Evolutionary conservation across 768 basidiomycete species (phyloP).

Genomic region (Auricularia heimuer): DNA sequence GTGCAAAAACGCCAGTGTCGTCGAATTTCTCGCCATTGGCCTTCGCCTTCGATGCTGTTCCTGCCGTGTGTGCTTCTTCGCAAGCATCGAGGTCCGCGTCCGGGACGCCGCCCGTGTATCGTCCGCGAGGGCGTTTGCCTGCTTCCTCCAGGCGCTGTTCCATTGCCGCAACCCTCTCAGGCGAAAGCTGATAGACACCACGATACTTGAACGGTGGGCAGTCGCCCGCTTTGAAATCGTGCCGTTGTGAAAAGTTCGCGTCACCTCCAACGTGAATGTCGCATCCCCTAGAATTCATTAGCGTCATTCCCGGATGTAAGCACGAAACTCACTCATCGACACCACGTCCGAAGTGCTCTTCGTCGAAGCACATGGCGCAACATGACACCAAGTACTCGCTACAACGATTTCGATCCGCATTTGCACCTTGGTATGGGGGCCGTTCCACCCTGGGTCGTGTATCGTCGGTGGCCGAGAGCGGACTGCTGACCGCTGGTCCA

Average conservation of each 20-base stretch:
- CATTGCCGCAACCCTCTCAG: conserved; percentile 23
- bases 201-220: conserved; percentile 25
- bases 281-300: conserved; percentile 16
- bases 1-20: conserved; percentile 27
- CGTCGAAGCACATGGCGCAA: conserved; percentile 28
- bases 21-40: conserved; percentile 15
- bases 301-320: conserved; percentile 1
- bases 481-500: no score
- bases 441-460: background rate
- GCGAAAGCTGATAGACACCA: conserved; percentile 21
- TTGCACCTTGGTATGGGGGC: background rate
- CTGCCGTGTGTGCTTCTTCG: background rate
- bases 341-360: conserved; percentile 15
- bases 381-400: conserved; percentile 17
- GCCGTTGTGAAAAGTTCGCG: conserved; percentile 32
- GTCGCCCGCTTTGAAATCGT: conserved; percentile 22
- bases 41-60: background rate
- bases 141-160: conserved; percentile 19
- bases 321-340: conserved; percentile 9
- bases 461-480: background rate
- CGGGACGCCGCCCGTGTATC: conserved; percentile 15
- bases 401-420: conserved; percentile 8
- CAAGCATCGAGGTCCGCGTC: conserved; percentile 17
- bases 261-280: conserved; percentile 30
- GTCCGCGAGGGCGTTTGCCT: conserved; percentile 12